phyloP scores from a whole-genome alignment of 2,329 filamentous ascomycete species.

The Penicillium polonicum region DNA sequence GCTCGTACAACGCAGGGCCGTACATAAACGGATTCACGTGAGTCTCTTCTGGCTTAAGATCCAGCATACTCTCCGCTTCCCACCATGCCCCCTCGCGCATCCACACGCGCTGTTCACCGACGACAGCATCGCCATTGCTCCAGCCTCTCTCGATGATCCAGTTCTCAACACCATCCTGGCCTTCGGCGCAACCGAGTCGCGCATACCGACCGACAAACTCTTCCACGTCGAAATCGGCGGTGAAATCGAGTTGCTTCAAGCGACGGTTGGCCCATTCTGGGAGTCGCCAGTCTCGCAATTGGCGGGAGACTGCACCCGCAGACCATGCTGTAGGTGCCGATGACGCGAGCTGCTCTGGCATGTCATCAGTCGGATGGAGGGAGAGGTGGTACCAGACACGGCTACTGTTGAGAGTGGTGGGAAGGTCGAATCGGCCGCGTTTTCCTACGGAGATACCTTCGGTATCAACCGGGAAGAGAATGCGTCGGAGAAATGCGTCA shows the following conservation, averaged over 20 bases:
- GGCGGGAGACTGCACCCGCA: constrained; percentile 85
- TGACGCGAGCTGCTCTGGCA: constrained; percentile 66
- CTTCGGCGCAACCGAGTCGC: constrained; percentile 80
- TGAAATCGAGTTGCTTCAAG: constrained; percentile 89
- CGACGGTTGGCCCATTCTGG: constrained; percentile 96
- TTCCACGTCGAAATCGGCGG: constrained; percentile 90
- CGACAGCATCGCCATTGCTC: constrained; percentile 94
- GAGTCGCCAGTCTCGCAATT: constrained; percentile 88
- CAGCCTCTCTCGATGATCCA: constrained; percentile 94
- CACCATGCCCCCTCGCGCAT: constrained; percentile 94
- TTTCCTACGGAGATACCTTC: constrained; percentile 80
- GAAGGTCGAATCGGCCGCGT: constrained; percentile 74
- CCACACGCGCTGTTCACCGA: constrained; percentile 91
- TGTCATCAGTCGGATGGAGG: constrained; percentile 86
- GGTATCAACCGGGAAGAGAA: constrained; percentile 75
- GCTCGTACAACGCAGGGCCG: constrained; percentile 63
- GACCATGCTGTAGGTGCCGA: constrained; percentile 83
- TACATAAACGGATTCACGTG: constrained; percentile 50
- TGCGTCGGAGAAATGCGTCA: constrained; percentile 75
- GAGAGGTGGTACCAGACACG: constrained; percentile 94
- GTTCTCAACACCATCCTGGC: constrained; percentile 86
- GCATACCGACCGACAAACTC: constrained; percentile 86
- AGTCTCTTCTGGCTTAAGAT: constrained; percentile 69
- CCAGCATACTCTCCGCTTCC: constrained; percentile 95
- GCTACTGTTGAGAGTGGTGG: constrained; percentile 73